Base-by-base conservation (phyloP, 306 rosid species). In the Cajanus cajan region DNA sequence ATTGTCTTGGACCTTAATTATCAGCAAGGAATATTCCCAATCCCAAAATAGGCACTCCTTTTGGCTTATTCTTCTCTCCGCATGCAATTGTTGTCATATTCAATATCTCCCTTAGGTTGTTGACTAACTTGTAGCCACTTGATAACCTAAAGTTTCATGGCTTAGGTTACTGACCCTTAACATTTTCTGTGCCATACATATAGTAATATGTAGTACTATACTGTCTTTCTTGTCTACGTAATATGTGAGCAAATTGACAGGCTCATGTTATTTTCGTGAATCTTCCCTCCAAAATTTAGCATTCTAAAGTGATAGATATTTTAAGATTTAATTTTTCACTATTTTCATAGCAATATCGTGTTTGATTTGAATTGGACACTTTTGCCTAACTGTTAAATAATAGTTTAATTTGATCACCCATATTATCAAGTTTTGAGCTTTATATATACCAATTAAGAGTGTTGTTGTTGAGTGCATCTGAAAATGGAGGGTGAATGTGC, bases 61-160 rank as follows among this genome's bases (percentile, higher is more conserved):
- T 71, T 71, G 57, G 13, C 66, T 71, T 22, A 62, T 71, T 80
- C 47, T 48, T 80, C 55, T 54, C 58, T 41, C 25, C 57, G 57
- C 84, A 51, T 73, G 84, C 37, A 63, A 10, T 39, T 65, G 11
- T 65, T 64, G 48, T 43, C 48, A 52, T 11, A 33, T 52, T 24
- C 15, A 65, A 3, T 19, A 36, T 50, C 52, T 8, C 37, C 7
- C 25, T 39, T 65, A 28, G 44, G 52, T 41, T 65, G 50, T 65
- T 41, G 59, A 41, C 62, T 31, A 80, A 28, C 51, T 33, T 28
- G 33, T 63, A 51, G 70, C 63, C 76, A 74, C 74, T 64, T 22
- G 25, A 41, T 36, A 76, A 15, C 55, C 16, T 28, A 22, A 50
- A 14, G 39, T n/a, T 68, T 10, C 55, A 61, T 59, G 71, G 54